Evolutionary conservation across 208 protist species (phyloP), one percentile per base, ranked within the genome.

Genomic region (Leishmania turanica): DNA sequence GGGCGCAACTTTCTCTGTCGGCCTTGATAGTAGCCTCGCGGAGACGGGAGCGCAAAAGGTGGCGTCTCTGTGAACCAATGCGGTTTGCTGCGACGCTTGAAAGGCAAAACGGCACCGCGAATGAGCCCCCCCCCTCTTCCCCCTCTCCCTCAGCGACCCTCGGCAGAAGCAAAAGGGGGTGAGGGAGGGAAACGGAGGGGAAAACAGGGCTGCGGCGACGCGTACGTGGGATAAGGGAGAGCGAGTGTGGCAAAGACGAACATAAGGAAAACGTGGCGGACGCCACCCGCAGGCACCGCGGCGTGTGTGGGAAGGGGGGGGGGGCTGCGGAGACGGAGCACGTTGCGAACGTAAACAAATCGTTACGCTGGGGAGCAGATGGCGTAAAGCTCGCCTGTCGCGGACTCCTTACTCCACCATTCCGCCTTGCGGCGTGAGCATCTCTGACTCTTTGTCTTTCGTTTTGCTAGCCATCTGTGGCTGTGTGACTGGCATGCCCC

Each of bases 221-320:
- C 5, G n/a, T 27, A 5, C 9, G 47, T 37, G 47, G 70, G 45
- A 54, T 31, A n/a, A 19, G 64, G 54, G 4, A 49, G 27, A 74
- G 40, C 49, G 13, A 75, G n/a, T n/a, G 66, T 37, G 70, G 42
- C 27, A 40, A 78, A 73, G 72, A 72, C 75, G 62, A 78, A 82
- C 24, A 69, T 27, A 5, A 5, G 9, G 34, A 34, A 8, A 64
- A 17, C 19, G 21, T 3, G n/a, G 45, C 70, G 11, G 15, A 31
- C 58, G n/a, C n/a, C n/a, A 64, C 24, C 24, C 24, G 58, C 58
- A 31, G 27, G 9, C 5, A 13, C 27, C 7, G 9, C 6, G 11
- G 27, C 27, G 27, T 31, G 58, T 54, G 51, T 21, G 58, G 51
- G 51, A 21, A 21, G 37, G 51, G 51, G 51, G 51, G 49, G 7